phyloP scores from a whole-genome alignment of 805 yeast genomes.

The Candida endomychidarum region DNA sequence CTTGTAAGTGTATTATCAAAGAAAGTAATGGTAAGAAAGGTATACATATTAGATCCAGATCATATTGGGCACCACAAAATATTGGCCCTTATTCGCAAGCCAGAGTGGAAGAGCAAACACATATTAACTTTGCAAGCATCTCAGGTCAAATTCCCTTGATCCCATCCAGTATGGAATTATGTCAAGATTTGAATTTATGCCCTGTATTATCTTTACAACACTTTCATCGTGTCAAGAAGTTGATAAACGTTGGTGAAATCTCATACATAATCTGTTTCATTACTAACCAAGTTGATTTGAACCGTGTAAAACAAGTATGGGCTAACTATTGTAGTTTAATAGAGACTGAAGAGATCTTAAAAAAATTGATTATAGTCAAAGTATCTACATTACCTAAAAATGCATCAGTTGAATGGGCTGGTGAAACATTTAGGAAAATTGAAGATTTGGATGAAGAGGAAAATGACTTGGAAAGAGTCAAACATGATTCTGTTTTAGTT shows the following conservation, averaged over 20 bases:
- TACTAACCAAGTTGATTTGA: conserved; percentile 30
- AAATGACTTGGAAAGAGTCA: conserved; percentile 8
- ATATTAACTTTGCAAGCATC: conserved; percentile 52
- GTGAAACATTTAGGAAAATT: conserved; percentile 44
- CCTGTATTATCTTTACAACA: conserved; percentile 63
- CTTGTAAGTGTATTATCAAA: conserved; percentile 50
- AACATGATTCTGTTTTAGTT: neutral
- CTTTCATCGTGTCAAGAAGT: conserved; percentile 58
- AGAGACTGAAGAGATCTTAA: conserved; percentile 16
- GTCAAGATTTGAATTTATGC: conserved; percentile 31
- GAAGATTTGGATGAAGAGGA: conserved; percentile 46
- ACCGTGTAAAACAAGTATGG: conserved; percentile 45
- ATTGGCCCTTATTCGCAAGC: conserved; percentile 97
- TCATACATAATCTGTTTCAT: conserved; percentile 57
- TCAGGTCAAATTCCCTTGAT: conserved; percentile 92
- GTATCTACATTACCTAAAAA: conserved; percentile 60
- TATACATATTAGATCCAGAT: conserved; percentile 85
- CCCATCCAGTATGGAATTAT: conserved; percentile 66
- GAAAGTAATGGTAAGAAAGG: conserved; percentile 52
- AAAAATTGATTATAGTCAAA: conserved; percentile 49
- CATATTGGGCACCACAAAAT: conserved; percentile 98
- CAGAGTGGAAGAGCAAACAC: conserved; percentile 41
- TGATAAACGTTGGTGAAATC: conserved; percentile 47
- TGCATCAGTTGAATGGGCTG: conserved; percentile 77
- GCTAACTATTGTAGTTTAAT: conserved; percentile 30